Evolutionary conservation across 441 rosid species (phyloP), one percentile per base, ranked within the genome.

Genomic region (Erodium moschatum): DNA sequence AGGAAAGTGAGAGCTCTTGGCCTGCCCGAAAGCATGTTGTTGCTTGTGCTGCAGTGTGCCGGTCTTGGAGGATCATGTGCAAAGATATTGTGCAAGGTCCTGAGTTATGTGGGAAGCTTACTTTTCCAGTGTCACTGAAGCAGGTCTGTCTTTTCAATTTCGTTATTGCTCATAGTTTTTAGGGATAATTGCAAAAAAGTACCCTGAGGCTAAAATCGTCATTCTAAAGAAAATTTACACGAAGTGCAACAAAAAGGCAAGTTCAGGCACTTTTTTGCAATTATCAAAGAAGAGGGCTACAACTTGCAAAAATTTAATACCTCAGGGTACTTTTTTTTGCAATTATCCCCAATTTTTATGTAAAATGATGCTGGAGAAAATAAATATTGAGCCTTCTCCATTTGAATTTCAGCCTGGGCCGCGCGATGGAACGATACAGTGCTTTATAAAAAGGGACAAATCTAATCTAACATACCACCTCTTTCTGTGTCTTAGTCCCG

Each of bases 31-130:
- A 72, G 79, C 79, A 93, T 74, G 97, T 93, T 27, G 95, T 93
- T 71, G 89, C 97, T 40, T 93, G 97, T 77, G 97, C 97, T 76
- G 90, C 95, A 0, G 97, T 93, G 6, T 93, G 98, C 76, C 83
- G 89, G 70, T 84, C 97, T 5, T 93, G 98, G 98, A 89, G 96
- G 74, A 95, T 89, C 65, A 89, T 90, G 92, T 93, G 97, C 72
- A 86, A 85, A 84, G 98, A 93, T 78, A 87, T 93, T 68, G 98
- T 93, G 19, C 81, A 73, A 70, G 87, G 79, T 70, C 96, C 95
- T 0, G 97, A 93, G 75, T 80, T 89, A 65, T 86, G 83, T 0
- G 98, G 97, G 70, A 90, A 87, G 82, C 90, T 92, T 60, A 92
- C 98, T n/a, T 92, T 92, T 60, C 97, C 98, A 0, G 96, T 90